Evolutionary conservation across 2,329 filamentous ascomycete species (phyloP), one percentile per base, ranked within the genome.

Genomic region (Exserohilum rostratum): DNA sequence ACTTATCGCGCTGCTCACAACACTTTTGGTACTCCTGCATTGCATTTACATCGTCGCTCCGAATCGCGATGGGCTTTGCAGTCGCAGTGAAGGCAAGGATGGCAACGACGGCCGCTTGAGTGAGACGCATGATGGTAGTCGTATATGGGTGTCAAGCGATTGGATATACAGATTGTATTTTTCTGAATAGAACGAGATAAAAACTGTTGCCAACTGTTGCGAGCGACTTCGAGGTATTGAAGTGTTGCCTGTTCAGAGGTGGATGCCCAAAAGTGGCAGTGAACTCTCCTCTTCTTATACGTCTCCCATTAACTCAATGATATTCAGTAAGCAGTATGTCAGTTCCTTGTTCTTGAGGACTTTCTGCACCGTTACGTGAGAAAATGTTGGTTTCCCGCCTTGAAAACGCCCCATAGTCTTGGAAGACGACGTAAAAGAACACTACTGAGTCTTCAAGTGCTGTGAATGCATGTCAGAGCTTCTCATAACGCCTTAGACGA

Each of bases 21-120:
- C 52, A 55, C 25, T 46, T 38, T 15, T 58, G 49, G 49, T 58
- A 53, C 18, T 55, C 58, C 15, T 52, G 18, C 22, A 31, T 37
- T n/a, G 46, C 33, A 34, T 55, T 55, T 15, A 38, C 40, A 31
- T 55, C 53, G 27, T 50, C 47, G 18, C 35, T 31, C 44, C 55
- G 55, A n/a, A 43, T 50, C 29, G 48, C 49, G n/a, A 61, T 50
- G 13, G 58, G 58, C 20, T 43, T 61, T 25, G 58, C 55, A 34
- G 55, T 53, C 5, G 50, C 55, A 39, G 55, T 61, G 46, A 52
- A 55, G 34, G 55, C 55, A 31, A 61, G 33, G 6, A 61, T 56
- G 46, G 58, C 58, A 31, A 61, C 52, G 39, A 58, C 17, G 38
- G 52, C 52, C 17, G 58, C 55, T 43, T 61, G 58, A 33, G 52